Conservation (phyloP, 1,284 basidiomycete genomes). For the Naganishia cerealis region DNA sequence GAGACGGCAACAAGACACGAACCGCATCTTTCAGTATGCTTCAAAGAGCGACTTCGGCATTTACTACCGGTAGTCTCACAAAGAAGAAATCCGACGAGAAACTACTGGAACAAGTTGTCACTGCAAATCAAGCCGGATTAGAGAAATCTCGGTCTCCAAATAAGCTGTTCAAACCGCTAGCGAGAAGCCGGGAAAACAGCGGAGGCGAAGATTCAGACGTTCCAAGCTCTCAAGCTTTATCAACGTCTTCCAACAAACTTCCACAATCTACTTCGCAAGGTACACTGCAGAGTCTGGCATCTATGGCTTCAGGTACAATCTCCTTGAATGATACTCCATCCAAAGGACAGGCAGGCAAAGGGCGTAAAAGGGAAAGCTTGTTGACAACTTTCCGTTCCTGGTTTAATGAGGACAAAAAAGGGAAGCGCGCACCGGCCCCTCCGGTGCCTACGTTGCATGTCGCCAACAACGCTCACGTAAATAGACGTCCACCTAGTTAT, state of each 20-base stretch:
- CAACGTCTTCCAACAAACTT: background rate
- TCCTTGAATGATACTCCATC: conserved; percentile 27
- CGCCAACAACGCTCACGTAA: conserved; percentile 27
- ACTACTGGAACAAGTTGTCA: conserved; percentile 50
- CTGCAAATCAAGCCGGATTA: conserved; percentile 32
- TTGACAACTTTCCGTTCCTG: conserved; percentile 56
- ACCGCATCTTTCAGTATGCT: conserved; percentile 88
- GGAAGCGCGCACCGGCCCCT: conserved; percentile 41
- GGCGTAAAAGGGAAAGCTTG: conserved; percentile 50
- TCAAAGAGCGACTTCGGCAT: conserved; percentile 80
- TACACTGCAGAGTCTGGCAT: conserved; percentile 24
- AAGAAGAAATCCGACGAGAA: conserved; percentile 74
- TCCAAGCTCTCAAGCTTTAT: background rate
- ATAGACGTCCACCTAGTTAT: conserved; percentile 14
- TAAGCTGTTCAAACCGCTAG: conserved; percentile 36
- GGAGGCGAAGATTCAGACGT: conserved; percentile 9
- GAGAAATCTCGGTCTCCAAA: conserved; percentile 23
- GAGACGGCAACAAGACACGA: conserved; percentile 60
- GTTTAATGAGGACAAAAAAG: conserved; percentile 56
- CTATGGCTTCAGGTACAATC: conserved; percentile 21
- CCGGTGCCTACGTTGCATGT: conserved; percentile 34
- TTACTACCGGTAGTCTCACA: conserved; percentile 75
- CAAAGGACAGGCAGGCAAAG: conserved; percentile 30
- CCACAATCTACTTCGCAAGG: conserved; percentile 30
- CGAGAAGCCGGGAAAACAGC: conserved; percentile 18